phyloP scores from a whole-genome alignment of 176 grass and related monocot species.

The Chloris gayana region DNA sequence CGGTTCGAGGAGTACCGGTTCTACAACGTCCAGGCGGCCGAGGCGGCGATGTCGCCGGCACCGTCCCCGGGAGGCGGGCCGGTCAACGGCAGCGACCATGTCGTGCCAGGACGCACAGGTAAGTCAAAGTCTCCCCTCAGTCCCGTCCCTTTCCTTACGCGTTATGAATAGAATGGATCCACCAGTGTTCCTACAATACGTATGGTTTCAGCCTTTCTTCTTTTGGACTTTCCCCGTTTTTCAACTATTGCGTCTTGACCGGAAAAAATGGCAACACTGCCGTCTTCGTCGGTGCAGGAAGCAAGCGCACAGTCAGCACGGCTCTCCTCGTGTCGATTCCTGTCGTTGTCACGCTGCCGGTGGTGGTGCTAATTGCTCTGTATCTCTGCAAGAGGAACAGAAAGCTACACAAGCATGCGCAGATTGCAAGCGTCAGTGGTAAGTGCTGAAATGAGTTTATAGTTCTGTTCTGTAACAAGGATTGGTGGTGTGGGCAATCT shows the following conservation, averaged over 20 bases:
- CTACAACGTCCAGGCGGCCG: constrained; percentile 32
- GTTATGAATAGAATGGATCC: background rate
- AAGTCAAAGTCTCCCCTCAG: background rate
- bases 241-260: no score
- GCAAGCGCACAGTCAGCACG: background rate
- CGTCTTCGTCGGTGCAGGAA: background rate
- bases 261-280: background rate
- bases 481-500: background rate
- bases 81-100: constrained; percentile 1
- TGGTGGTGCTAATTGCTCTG: constrained; percentile 26
- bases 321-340: constrained; percentile 34
- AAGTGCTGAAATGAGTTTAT: background rate
- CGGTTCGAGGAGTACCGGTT: constrained; percentile 42
- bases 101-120: background rate
- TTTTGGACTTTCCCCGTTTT: no score
- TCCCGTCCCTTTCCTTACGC: background rate
- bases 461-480: no score
- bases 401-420: background rate
- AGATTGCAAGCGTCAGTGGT: background rate
- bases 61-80: background rate
- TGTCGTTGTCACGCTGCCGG: constrained; percentile 2
- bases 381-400: constrained; percentile 25
- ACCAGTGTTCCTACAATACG: background rate
- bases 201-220: background rate
- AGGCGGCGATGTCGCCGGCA: constrained; percentile 31